Evolutionary conservation across 331 rosid genomes (phyloP), one percentile per base, ranked within the genome.

Genomic region (Malus hybrid): DNA sequence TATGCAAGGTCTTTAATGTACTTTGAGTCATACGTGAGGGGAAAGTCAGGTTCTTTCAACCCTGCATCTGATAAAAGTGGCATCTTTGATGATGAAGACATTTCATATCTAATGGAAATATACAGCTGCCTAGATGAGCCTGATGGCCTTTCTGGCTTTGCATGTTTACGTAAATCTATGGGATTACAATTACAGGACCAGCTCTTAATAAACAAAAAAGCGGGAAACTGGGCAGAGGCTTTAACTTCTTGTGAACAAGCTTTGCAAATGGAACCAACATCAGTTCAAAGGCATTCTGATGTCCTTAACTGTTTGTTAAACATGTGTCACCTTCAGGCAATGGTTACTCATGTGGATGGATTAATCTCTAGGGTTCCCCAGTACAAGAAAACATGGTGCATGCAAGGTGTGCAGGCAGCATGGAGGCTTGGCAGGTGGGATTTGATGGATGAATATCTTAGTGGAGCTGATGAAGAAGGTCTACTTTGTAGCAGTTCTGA

Each of bases 381-480:
- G 61, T 94, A 90, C 88, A 94, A 90, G 88, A 91, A 94, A 86
- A 86, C 88, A 58, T 94, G 97, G 99, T 94, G 92, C 84, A 94
- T 92, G 97, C 99, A 94, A 86, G 99, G 99, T 77, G 93, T 94
- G 81, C 99, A 94, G 86, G 99, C 99, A 75, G 97, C 99, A 69
- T 94, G 97, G 99, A 94, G 99, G 83, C 97, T 94, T 80, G 96
- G 97, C 63, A 86, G 89, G 96, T 94, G 99, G 99, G 99, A 92
- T 77, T 88, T 94, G 86, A 94, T 94, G 99, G 93, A 87, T 82
- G 99, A 94, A 83, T 94, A 92, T 89, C 92, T 94, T 29, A 79
- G 82, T 68, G 97, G 96, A 84, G 97, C 99, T 70, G 91, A 92
- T 73, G 91, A 87, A 82, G 95, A 89, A 33, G 91, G 97, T 75